Conservation (phyloP, 768 basidiomycete genomes). For the Amanita muscaria region DNA sequence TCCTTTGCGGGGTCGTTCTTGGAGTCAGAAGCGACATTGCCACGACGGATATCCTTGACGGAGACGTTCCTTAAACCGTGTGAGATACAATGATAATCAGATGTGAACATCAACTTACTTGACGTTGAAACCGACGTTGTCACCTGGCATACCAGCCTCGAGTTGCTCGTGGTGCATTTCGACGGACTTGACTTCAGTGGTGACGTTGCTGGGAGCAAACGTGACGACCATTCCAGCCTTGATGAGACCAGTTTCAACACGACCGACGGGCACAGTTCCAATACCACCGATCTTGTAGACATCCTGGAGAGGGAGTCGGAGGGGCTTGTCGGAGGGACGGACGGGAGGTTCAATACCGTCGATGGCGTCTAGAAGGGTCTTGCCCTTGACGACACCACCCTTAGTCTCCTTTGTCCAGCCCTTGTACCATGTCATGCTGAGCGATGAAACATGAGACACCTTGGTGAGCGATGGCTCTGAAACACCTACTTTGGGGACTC, state of each 20-base stretch:
- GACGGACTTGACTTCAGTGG: slow-evolving; percentile 99
- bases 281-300: slow-evolving; percentile 99
- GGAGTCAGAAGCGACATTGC: slow-evolving; percentile 98
- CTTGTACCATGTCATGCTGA: slow-evolving; percentile 99
- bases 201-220: slow-evolving; percentile 96
- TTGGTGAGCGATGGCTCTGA: background rate
- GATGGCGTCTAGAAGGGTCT: slow-evolving; percentile 99
- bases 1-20: slow-evolving; percentile 99
- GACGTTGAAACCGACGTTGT: slow-evolving; percentile 99
- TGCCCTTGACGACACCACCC: slow-evolving; percentile 88
- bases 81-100: background rate
- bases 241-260: slow-evolving; percentile 99
- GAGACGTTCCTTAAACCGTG: slow-evolving; percentile 81
- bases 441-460: slow-evolving; percentile 12
- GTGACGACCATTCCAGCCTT: slow-evolving; percentile 99
- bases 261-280: slow-evolving; percentile 99
- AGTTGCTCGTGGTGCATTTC: slow-evolving; percentile 99
- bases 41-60: slow-evolving; percentile 99
- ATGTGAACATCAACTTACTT: slow-evolving; percentile 44
- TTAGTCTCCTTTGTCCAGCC: slow-evolving; percentile 98
- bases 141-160: slow-evolving; percentile 88
- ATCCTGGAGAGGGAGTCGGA: slow-evolving; percentile 99
- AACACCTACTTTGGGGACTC: slow-evolving; percentile 80
- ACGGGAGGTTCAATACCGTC: slow-evolving; percentile 97
- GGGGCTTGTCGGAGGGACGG: slow-evolving; percentile 98